Evolutionary conservation across 371 early-diverging fungal genomes (phyloP).

Genomic region (Lichtheimia ornata): DNA sequence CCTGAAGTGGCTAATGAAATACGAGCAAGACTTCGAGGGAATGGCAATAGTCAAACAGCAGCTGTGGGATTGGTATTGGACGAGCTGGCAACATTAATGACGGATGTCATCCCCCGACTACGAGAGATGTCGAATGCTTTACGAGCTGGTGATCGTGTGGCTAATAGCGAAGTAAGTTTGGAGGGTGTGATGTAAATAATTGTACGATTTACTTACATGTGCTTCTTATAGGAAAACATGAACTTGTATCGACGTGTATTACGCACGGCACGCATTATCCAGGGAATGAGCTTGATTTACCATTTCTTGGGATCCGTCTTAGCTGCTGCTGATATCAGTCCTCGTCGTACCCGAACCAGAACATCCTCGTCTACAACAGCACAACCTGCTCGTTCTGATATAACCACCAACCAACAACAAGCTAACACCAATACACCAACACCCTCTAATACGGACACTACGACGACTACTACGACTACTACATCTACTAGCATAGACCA

Average conservation of each 20-base stretch:
- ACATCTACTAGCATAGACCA: not conserved
- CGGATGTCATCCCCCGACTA: slow-evolving; percentile 33
- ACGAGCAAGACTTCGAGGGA: slow-evolving; percentile 32
- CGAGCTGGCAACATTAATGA: slow-evolving; percentile 44
- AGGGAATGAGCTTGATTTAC: slow-evolving; percentile 49
- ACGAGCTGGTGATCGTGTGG: slow-evolving; percentile 26
- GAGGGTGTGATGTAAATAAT: not conserved
- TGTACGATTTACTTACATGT: not conserved
- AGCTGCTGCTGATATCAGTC: slow-evolving; percentile 41
- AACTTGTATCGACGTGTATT: slow-evolving; percentile 24
- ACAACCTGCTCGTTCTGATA: not conserved
- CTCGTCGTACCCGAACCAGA: slow-evolving; percentile 17
- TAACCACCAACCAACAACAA: not conserved
- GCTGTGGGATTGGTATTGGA: slow-evolving; percentile 46
- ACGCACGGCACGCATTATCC: slow-evolving; percentile 47
- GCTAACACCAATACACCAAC: not conserved
- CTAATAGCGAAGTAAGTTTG: slow-evolving; percentile 19
- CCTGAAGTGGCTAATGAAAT: slow-evolving; percentile 39
- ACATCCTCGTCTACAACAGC: slow-evolving; percentile 1
- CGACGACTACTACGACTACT: not conserved
- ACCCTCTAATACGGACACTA: not conserved
- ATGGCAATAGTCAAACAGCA: slow-evolving; percentile 35
- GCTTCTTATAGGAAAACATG: slow-evolving; percentile 17
- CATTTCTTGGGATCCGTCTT: slow-evolving; percentile 50
- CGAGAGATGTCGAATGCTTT: slow-evolving; percentile 34